A percentile compares a stretch with the other conserved stretches of the same genome.
These are phyloP conservation scores for Talaromyces islandicus DNA, from an alignment of 2,329 filamentous ascomycete genomes.

Conservation along the genomic window DNA sequence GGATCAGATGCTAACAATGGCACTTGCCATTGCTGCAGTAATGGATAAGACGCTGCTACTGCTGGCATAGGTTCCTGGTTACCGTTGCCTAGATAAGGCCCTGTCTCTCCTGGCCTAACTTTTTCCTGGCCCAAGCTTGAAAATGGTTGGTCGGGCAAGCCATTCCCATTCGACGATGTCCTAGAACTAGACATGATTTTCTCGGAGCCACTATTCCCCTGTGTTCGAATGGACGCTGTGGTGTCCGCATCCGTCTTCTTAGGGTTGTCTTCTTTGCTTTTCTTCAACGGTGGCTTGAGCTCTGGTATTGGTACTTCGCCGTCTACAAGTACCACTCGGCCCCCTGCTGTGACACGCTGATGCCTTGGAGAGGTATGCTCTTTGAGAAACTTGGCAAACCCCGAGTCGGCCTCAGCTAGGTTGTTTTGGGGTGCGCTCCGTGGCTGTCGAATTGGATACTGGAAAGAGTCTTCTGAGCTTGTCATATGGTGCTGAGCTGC, in stretches of 20 bases:
- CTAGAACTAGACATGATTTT: background rate
- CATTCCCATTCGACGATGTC: slow-evolving; percentile 3
- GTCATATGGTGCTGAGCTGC: slow-evolving; percentile 4
- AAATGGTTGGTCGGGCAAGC: background rate
- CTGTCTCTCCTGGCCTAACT: background rate
- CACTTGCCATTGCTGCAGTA: slow-evolving; percentile 7
- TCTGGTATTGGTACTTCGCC: slow-evolving; percentile 28
- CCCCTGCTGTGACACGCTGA: slow-evolving; percentile 44
- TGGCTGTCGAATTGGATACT: slow-evolving; percentile 24
- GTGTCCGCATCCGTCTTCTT: background rate
- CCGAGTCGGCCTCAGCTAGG: slow-evolving; percentile 31
- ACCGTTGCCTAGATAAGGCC: background rate
- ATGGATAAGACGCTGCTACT: slow-evolving; percentile 2
- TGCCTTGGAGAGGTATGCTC: slow-evolving; percentile 44
- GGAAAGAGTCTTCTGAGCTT: slow-evolving; percentile 13
- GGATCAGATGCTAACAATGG: slow-evolving; percentile 10
- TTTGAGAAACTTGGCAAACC: slow-evolving; percentile 42
- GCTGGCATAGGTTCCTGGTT: background rate
- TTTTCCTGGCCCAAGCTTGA: background rate
- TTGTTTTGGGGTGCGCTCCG: slow-evolving; percentile 26
- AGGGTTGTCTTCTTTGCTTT: slow-evolving; percentile 10
- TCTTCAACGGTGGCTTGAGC: slow-evolving; percentile 23
- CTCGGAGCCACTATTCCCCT: background rate
- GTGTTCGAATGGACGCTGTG: background rate
- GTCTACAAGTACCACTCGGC: slow-evolving; percentile 44